Evolutionary conservation across 805 yeast species (phyloP).

Genomic region (Torulaspora maleeae): DNA sequence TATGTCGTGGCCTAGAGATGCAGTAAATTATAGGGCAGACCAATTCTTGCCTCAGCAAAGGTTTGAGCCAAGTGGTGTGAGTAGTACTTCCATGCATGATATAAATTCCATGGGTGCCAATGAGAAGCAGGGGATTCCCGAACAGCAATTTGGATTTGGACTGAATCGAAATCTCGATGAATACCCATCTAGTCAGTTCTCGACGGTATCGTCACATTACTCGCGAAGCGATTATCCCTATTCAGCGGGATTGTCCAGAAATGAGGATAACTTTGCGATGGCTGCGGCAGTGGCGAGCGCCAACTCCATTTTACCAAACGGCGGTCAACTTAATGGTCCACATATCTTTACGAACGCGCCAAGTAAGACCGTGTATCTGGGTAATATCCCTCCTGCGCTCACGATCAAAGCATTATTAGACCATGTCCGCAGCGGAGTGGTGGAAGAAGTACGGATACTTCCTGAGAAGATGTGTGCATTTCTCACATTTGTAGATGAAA

Average conservation of each 20-base stretch:
- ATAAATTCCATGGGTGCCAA: not conserved
- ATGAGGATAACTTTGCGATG: conserved; percentile 11
- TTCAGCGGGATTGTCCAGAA: not conserved
- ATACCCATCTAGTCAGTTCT: conserved; percentile 14
- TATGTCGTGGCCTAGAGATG: not conserved
- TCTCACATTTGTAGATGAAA: conserved; percentile 82
- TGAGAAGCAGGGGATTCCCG: not conserved
- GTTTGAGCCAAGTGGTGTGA: not conserved
- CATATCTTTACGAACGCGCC: conserved; percentile 46
- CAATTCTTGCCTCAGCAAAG: conserved; percentile 1
- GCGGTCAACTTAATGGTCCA: conserved; percentile 23
- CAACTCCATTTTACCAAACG: conserved; percentile 16
- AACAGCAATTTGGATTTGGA: conserved; percentile 10
- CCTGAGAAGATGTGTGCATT: conserved; percentile 87
- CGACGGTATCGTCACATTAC: conserved; percentile 17
- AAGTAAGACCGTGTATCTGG: conserved; percentile 84
- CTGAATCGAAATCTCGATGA: conserved; percentile 8
- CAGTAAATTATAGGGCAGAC: not conserved
- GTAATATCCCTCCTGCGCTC: conserved; percentile 78
- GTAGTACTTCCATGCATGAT: not conserved
- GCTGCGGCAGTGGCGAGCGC: conserved; percentile 29
- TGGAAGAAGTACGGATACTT: conserved; percentile 73
- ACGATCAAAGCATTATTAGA: conserved; percentile 78
- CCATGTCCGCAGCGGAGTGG: conserved; percentile 85
- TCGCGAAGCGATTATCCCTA: conserved; percentile 6